Conservation (phyloP, 768 basidiomycete genomes). For the Coprinellus micaceus region DNA sequence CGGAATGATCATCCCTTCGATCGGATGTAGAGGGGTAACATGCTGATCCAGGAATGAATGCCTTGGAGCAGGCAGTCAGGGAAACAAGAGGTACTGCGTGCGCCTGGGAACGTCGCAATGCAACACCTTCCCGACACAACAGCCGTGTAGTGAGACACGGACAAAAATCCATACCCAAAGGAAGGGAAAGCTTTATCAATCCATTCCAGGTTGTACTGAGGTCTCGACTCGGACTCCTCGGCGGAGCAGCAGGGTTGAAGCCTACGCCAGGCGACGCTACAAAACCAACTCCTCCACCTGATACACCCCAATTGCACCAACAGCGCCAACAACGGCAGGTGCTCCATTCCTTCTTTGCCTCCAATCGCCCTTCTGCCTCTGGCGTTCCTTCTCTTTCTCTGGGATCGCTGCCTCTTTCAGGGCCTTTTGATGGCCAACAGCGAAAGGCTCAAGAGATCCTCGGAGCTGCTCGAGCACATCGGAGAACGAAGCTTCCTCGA, state of each 20-base stretch:
- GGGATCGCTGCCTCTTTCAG: constrained; percentile 37
- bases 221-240: too few species aligned
- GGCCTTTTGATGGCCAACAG: constrained; percentile 46
- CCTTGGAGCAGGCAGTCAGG: too few species aligned
- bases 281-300: constrained; percentile 68
- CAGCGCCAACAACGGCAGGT: constrained; percentile 47
- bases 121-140: too few species aligned
- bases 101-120: too few species aligned
- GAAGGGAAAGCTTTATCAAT: too few species aligned
- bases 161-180: too few species aligned
- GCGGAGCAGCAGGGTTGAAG: background rate
- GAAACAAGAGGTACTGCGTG: too few species aligned
- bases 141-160: too few species aligned
- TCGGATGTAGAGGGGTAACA: too few species aligned
- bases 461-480: constrained; percentile 53
- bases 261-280: constrained; percentile 20
- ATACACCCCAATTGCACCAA: constrained; percentile 55
- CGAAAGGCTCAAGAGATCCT: constrained; percentile 62
- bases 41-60: too few species aligned
- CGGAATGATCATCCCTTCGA: too few species aligned
- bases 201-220: too few species aligned
- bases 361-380: constrained; percentile 42
- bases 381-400: constrained; percentile 29
- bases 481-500: constrained; percentile 50
- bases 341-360: constrained; percentile 49